phyloP scores from a whole-genome alignment of 2,329 filamentous ascomycete genomes.

The Aspergillus proliferans region DNA sequence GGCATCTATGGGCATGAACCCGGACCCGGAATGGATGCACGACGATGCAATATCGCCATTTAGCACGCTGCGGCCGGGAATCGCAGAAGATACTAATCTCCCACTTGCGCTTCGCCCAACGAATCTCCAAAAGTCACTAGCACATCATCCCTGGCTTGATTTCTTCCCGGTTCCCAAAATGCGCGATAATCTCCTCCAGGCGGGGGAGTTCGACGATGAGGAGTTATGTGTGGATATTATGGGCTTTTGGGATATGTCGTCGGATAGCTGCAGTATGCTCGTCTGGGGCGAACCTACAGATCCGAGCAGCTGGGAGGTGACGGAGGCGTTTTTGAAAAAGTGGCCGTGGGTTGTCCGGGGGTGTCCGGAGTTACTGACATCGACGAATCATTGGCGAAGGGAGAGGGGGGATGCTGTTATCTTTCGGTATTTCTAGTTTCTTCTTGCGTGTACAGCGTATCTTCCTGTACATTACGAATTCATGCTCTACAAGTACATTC shows the following conservation, averaged over 20 bases:
- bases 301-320: slow-evolving; percentile 44
- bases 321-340: slow-evolving; percentile 40
- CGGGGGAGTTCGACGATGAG: slow-evolving; percentile 28
- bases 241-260: slow-evolving; percentile 23
- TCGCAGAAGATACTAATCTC: slow-evolving; percentile 8
- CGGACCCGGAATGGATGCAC: slow-evolving; percentile 14
- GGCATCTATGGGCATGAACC: slow-evolving; percentile 19
- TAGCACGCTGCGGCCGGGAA: slow-evolving; percentile 6
- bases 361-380: slow-evolving; percentile 18
- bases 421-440: slow-evolving; percentile 20
- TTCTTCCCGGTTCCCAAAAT: slow-evolving; percentile 29
- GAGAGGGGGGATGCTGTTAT: slow-evolving; percentile 19
- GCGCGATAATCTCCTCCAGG: slow-evolving; percentile 36
- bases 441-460: neutral
- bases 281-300: slow-evolving; percentile 48
- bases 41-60: slow-evolving; percentile 26
- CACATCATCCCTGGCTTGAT: slow-evolving; percentile 39
- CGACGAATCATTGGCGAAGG: slow-evolving; percentile 22
- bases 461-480: neutral
- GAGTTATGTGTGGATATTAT: slow-evolving; percentile 35
- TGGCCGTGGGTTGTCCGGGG: slow-evolving; percentile 34
- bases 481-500: neutral
- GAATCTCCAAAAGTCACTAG: slow-evolving; percentile 26
- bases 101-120: slow-evolving; percentile 33
- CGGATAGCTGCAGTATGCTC: slow-evolving; percentile 31